Base-by-base conservation (phyloP, 768 basidiomycete genomes). In the Podaxis carcinomalis region DNA sequence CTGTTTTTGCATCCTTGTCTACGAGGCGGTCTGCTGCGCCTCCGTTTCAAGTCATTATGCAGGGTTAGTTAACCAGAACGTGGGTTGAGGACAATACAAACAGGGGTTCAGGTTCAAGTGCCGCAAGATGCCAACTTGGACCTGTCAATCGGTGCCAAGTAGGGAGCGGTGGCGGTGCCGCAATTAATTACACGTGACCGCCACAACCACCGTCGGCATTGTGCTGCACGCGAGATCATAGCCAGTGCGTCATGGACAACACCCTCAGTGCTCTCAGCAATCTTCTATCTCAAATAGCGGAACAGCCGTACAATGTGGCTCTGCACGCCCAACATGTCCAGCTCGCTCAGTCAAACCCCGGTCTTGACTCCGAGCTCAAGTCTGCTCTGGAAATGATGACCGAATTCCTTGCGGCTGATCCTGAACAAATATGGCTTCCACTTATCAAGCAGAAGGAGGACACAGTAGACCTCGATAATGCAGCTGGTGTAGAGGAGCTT, bases 351-450 rank as follows among this genome's bases (percentile, higher is more conserved):
- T 78, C 81, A 23, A 64, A 83, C 14, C 77, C 82, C 19, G 83
- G 80, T 58, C 78, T 87, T 75, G 80, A 85, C 10, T 78, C 82
- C 46, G 87, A 92, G 64, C 71, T 83, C 19, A 69, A 78, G 36
- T 76, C 78, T 5, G 92, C 90, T 16, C 78, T 83, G 66, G 86
- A 89, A 67, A 87, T 89, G 81, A 77, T 86, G 68, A 73, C 84
- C 3, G 80, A 80, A 56, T 84, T 82, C 65, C 76, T 86, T 64
- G 83, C 89, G 5, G 85, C 81, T 9, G 82, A 83, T 35, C 85
- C 89, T 60, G 83, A 89, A 37, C 44, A 61, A 13, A 80, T 90
- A 21, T 94, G 92, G 92, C 61, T 87, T n/a, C 84, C 85, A 21
- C 75, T 92, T 46, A 78, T 92, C 35, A 75, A 83, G 10, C 73